phyloP scores from a whole-genome alignment of 441 rosid genomes.

The Capsella rubella region DNA sequence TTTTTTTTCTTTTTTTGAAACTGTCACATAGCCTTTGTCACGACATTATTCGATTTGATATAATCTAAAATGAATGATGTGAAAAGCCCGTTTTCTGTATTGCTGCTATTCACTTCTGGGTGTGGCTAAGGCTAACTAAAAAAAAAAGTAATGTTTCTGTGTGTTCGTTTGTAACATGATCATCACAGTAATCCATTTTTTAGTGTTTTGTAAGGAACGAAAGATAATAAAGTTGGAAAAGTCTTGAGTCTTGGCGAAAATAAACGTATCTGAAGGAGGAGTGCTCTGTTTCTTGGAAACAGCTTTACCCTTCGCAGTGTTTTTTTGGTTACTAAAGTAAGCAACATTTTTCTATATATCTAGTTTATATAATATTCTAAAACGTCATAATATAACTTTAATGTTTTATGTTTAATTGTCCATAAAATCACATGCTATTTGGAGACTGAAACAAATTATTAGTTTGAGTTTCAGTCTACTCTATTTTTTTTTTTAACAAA shows the following conservation, averaged over 20 bases:
- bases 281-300: constrained; percentile 19
- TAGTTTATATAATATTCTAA: neutral
- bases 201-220: neutral
- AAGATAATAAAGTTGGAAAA: neutral
- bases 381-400: neutral
- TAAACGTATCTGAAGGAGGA: neutral
- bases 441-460: neutral
- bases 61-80: neutral
- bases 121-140: neutral
- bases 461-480: neutral
- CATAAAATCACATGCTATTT: neutral
- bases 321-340: constrained; percentile 11
- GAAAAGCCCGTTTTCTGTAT: neutral
- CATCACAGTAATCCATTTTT: neutral
- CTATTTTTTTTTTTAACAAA: neutral
- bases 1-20: no score
- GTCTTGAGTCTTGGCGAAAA: neutral
- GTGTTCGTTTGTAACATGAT: constrained; percentile 12
- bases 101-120: neutral
- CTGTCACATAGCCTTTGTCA: constrained; percentile 26
- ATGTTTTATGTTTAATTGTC: neutral
- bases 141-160: neutral
- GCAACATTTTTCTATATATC: neutral
- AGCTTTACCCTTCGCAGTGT: neutral
- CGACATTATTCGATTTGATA: constrained; percentile 5